These are phyloP conservation scores for Tephrocybe sp. DNA, from an alignment of 768 basidiomycete genomes.

Conservation along the genomic window DNA sequence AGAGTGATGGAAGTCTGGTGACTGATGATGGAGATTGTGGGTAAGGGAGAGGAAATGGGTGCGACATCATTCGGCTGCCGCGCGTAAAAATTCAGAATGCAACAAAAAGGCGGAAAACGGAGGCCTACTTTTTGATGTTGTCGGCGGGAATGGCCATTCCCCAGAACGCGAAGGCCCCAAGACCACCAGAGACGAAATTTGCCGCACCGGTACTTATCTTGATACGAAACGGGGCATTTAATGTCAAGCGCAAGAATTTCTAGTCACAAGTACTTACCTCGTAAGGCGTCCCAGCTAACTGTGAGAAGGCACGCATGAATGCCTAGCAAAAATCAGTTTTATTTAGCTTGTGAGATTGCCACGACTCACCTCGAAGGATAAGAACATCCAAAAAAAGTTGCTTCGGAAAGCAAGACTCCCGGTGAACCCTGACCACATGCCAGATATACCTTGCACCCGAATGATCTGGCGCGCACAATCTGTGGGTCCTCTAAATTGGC, in stretches of 20 bases:
- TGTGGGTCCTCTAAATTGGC: slow-evolving; percentile 64
- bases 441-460: slow-evolving; percentile 56
- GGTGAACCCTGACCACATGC: slow-evolving; percentile 76
- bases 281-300: slow-evolving; percentile 56
- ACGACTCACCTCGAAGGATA: slow-evolving; percentile 57
- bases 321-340: slow-evolving; percentile 36
- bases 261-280: slow-evolving; percentile 40
- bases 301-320: slow-evolving; percentile 60
- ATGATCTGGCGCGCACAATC: slow-evolving; percentile 68
- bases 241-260: not conserved
- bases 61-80: slow-evolving; percentile 67
- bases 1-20: slow-evolving; percentile 44
- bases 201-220: slow-evolving; percentile 62
- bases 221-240: slow-evolving; percentile 4
- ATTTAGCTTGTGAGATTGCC: not conserved
- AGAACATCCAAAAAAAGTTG: slow-evolving; percentile 82
- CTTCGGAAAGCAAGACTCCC: slow-evolving; percentile 72
- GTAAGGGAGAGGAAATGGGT: slow-evolving; percentile 47
- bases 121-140: slow-evolving; percentile 77
- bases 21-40: slow-evolving; percentile 28
- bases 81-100: slow-evolving; percentile 13
- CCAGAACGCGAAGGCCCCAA: slow-evolving; percentile 67
- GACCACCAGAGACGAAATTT: slow-evolving; percentile 66
- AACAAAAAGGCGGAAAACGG: slow-evolving; percentile 3
- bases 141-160: slow-evolving; percentile 72